Evolutionary conservation across 106 monocot genomes (phyloP).

Genomic region (Platanthera guangdongensis): DNA sequence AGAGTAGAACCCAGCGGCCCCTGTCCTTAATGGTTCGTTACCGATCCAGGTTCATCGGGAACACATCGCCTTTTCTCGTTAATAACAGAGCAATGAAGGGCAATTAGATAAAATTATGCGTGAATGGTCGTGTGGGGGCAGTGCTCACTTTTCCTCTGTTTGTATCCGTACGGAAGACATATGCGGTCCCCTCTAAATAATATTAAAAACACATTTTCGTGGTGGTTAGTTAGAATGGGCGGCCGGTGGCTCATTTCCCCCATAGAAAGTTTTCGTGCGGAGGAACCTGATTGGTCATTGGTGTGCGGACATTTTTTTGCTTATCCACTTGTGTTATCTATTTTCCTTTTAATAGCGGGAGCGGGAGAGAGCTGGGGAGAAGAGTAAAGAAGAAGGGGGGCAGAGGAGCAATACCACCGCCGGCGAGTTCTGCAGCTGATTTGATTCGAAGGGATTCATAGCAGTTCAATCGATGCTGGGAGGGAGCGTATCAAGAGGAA

Average conservation of each 20-base stretch:
- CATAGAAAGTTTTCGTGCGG: background rate
- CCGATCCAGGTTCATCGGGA: too few relatives aligned
- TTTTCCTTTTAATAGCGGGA: background rate
- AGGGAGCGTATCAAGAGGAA: background rate
- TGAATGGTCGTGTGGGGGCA: background rate
- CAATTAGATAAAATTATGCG: background rate
- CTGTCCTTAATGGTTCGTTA: too few relatives aligned
- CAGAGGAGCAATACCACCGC: background rate
- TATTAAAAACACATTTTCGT: background rate
- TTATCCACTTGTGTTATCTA: background rate
- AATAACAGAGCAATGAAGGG: background rate
- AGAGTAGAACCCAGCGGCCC: too few relatives aligned
- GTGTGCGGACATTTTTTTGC: background rate
- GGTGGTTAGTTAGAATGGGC: background rate
- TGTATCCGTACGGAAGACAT: too few relatives aligned
- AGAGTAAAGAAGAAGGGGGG: background rate
- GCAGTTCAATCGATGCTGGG: background rate
- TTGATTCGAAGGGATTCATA: background rate
- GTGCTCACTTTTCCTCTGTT: too few relatives aligned
- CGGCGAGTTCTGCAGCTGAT: background rate
- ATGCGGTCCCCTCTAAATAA: background rate
- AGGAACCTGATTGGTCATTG: background rate
- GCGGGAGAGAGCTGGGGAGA: background rate
- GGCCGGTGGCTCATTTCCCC: background rate
- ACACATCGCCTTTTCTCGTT: background rate